These are phyloP conservation scores for Tylopilus sp. DNA, from an alignment of 768 basidiomycete genomes.

Conservation along the genomic window DNA sequence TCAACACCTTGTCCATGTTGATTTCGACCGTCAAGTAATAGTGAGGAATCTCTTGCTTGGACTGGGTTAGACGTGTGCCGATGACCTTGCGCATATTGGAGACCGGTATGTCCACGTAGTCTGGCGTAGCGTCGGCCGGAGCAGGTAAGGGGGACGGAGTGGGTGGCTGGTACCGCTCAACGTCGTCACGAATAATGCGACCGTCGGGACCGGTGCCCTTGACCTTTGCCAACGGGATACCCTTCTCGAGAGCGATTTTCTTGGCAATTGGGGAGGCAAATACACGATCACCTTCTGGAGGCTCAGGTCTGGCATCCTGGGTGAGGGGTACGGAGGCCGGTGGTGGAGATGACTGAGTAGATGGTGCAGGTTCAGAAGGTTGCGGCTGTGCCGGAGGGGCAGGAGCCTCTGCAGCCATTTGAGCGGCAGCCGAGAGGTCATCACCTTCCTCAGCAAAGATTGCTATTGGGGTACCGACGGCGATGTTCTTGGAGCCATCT, in stretches of 20 bases:
- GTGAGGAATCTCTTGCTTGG: constrained; percentile 93
- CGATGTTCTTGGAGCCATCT: constrained; percentile 84
- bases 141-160: constrained; percentile 43
- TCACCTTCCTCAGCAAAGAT: constrained; percentile 94
- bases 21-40: constrained; percentile 95
- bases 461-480: constrained; percentile 87
- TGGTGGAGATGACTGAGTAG: constrained; percentile 33
- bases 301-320: constrained; percentile 49
- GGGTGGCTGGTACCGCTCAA: constrained; percentile 79
- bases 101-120: constrained; percentile 87
- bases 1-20: constrained; percentile 94
- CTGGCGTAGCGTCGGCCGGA: constrained; percentile 46
- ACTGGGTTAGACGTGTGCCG: constrained; percentile 84
- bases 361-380: constrained; percentile 42
- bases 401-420: constrained; percentile 61
- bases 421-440: constrained; percentile 79
- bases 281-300: constrained; percentile 73
- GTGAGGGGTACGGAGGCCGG: constrained; percentile 34
- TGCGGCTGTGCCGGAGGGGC: constrained; percentile 34
- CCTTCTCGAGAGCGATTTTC: constrained; percentile 93
- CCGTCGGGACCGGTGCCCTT: constrained; percentile 95
- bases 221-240: constrained; percentile 83
- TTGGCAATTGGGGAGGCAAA: constrained; percentile 96
- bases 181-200: constrained; percentile 90
- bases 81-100: constrained; percentile 95